Base-by-base conservation (phyloP, 805 yeast genomes). In the Candida verbasci region DNA sequence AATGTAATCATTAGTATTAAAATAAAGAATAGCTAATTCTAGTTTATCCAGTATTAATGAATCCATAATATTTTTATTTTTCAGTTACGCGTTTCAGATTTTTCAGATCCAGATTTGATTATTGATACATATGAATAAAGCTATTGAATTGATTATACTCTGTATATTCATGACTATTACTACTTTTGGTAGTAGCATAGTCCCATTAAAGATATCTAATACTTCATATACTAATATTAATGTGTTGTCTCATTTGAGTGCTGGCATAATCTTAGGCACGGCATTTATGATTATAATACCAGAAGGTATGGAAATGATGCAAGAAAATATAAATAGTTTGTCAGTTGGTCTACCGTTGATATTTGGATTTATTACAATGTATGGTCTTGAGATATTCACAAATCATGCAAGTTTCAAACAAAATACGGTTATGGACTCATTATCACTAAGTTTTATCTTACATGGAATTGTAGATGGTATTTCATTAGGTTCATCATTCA, bases 381-480 rank as follows among this genome's bases (percentile, higher is more conserved):
- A 68, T 45, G 42, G 67, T 15, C 52, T 79, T 12, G 84, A 80
- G 40, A 60, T 68, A 34, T 26, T 63, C 4, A 18, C 28, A 11
- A 3, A 34, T 5, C 9, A 6, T 9, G 7, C 27, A 7, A 14
- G 15, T 3, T 8, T 6, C 3, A 37, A 31, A 25, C 4, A 37
- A n/a, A 15, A 26, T 9, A 14, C 37, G 7, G n/a, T 20, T 9
- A 21, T 37, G 9, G 58, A 75, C 11, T 59, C 85, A 1, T 62
- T 77, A 2, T 74, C 85, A 0, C 46, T 82, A 3, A 87, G 88
- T 0, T 62, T 84, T 10, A 50, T 82, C 1, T 62, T 83, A 11
- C 94, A 84, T 50, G 75, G 86, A 1, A 48, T 77, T 2, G 76
- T 85, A 2, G 94, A 84, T 48, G 94, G 94, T 1, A 62, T 84